Evolutionary conservation across 352 stramenopile genomes (phyloP).

Genomic region (Globisporangium heterothallicum): DNA sequence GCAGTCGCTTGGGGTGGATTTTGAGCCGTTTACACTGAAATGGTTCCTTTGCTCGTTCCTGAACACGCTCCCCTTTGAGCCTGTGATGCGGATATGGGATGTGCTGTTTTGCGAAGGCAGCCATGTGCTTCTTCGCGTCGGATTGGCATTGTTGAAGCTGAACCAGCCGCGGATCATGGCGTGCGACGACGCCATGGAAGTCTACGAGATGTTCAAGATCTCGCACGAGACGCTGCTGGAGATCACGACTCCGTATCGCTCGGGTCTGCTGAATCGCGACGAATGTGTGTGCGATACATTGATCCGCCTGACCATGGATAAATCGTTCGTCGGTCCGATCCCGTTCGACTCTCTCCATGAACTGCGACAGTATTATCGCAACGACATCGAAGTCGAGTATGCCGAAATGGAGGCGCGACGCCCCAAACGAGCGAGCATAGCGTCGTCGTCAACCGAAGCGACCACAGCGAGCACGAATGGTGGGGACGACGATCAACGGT

Average conservation of each 20-base stretch:
- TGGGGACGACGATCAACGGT: slow-evolving; percentile 10
- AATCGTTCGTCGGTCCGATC: slow-evolving; percentile 71
- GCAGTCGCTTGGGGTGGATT: slow-evolving; percentile 64
- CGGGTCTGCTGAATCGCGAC: slow-evolving; percentile 65
- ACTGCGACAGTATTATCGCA: slow-evolving; percentile 53
- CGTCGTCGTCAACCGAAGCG: background rate
- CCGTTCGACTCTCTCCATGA: slow-evolving; percentile 72
- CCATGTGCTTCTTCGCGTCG: slow-evolving; percentile 84
- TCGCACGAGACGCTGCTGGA: slow-evolving; percentile 52
- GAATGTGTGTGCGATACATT: slow-evolving; percentile 82
- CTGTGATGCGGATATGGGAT: slow-evolving; percentile 88
- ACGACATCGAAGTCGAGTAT: slow-evolving; percentile 56
- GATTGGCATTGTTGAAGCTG: slow-evolving; percentile 82
- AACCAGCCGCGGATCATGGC: slow-evolving; percentile 61
- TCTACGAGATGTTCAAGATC: slow-evolving; percentile 83
- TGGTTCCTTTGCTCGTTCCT: slow-evolving; percentile 92
- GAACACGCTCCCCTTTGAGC: slow-evolving; percentile 88
- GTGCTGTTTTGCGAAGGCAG: slow-evolving; percentile 88
- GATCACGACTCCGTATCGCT: slow-evolving; percentile 51
- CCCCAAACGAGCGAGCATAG: background rate
- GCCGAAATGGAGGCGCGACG: slow-evolving; percentile 31
- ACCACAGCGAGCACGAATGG: background rate
- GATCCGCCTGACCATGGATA: slow-evolving; percentile 74
- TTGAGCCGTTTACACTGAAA: slow-evolving; percentile 89
- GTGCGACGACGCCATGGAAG: slow-evolving; percentile 68